Evolutionary conservation across 1,284 basidiomycete species (phyloP).

Genomic region (Marasmius oreades): DNA sequence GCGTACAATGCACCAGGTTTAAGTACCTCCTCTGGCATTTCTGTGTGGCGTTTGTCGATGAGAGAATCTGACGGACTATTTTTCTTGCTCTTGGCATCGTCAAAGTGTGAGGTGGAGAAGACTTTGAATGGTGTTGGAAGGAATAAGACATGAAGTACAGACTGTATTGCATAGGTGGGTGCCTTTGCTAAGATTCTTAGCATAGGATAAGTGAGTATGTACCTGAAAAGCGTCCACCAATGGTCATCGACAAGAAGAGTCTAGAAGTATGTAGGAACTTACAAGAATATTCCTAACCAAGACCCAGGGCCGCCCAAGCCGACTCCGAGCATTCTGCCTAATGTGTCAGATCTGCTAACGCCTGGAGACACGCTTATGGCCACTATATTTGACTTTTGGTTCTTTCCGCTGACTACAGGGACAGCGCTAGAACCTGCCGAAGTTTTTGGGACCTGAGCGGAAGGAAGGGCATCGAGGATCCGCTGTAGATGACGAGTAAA

Average conservation of each 20-base stretch:
- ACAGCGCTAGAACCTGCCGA: slow-evolving; percentile 37
- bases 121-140: slow-evolving; percentile 72
- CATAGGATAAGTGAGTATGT: slow-evolving; percentile 56
- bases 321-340: slow-evolving; percentile 53
- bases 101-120: slow-evolving; percentile 23
- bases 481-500: slow-evolving; percentile 74
- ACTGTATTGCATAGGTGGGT: slow-evolving; percentile 53
- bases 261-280: slow-evolving; percentile 19
- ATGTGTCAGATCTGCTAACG: slow-evolving; percentile 62
- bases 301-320: slow-evolving; percentile 24
- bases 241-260: slow-evolving; percentile 9
- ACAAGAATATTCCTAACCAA: slow-evolving; percentile 45
- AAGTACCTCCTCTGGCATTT: slow-evolving; percentile 52
- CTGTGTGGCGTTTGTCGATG: slow-evolving; percentile 15
- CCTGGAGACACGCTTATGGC: slow-evolving; percentile 71
- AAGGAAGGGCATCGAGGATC: slow-evolving; percentile 71
- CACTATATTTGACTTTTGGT: slow-evolving; percentile 68
- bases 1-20: slow-evolving; percentile 74
- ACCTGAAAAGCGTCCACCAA: slow-evolving; percentile 33
- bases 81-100: slow-evolving; percentile 8
- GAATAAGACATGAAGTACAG: slow-evolving; percentile 67
- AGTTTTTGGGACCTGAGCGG: slow-evolving; percentile 52
- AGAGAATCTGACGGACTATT: slow-evolving; percentile 10
- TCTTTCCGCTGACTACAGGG: slow-evolving; percentile 43
- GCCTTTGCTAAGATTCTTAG: slow-evolving; percentile 63